These are phyloP conservation scores for Globomyces sp. DNA, from an alignment of 371 early-diverging fungal genomes.

Conservation along the genomic window DNA sequence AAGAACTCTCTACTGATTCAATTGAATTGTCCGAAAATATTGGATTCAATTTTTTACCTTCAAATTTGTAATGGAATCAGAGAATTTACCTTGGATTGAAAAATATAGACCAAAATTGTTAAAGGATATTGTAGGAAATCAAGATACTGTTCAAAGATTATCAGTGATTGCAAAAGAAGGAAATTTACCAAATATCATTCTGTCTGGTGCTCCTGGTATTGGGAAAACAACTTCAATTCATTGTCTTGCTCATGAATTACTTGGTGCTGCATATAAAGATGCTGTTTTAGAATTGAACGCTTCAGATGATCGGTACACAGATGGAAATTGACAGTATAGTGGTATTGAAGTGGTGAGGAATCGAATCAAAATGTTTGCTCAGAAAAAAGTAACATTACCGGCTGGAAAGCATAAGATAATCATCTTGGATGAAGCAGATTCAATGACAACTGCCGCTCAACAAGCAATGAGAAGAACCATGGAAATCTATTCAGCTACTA, in stretches of 20 bases:
- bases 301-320: slow-evolving; percentile 90
- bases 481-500: slow-evolving; percentile 94
- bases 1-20: too few species aligned
- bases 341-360: slow-evolving; percentile 98
- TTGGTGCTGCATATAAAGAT: slow-evolving; percentile 84
- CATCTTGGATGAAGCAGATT: slow-evolving; percentile 98
- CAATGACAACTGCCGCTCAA: slow-evolving; percentile 90
- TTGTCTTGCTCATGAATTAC: slow-evolving; percentile 84
- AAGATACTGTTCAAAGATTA: slow-evolving; percentile 87
- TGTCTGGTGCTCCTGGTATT: slow-evolving; percentile 97
- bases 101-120: slow-evolving; percentile 91
- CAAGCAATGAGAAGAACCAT: slow-evolving; percentile 96
- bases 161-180: slow-evolving; percentile 83
- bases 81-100: slow-evolving; percentile 72
- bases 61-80: too few species aligned
- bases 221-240: slow-evolving; percentile 98
- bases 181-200: slow-evolving; percentile 96
- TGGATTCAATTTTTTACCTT: too few species aligned
- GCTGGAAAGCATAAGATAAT: slow-evolving; percentile 84
- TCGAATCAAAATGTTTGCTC: slow-evolving; percentile 97
- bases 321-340: slow-evolving; percentile 39
- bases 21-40: too few species aligned
- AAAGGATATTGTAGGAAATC: slow-evolving; percentile 95
- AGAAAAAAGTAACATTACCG: slow-evolving; percentile 92
- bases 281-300: slow-evolving; percentile 87